A percentile compares a stretch with the other conserved stretches of the same genome.
Conservation (phyloP, 495 filamentous ascomycete genomes). For the Staphylotrichum tortipilum region DNA sequence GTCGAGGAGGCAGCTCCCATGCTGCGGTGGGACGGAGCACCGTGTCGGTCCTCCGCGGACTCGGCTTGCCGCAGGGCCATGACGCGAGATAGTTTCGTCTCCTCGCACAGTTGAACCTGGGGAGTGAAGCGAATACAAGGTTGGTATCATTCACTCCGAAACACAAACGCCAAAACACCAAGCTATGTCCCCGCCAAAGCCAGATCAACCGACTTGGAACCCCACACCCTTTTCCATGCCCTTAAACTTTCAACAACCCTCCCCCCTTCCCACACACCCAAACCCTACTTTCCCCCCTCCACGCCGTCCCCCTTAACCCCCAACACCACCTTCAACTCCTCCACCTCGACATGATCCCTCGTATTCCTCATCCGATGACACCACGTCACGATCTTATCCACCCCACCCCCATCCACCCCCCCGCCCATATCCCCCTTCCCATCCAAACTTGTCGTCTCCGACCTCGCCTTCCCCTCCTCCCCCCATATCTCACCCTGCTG, state of each 20-base stretch:
- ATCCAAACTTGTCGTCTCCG: constrained; percentile 19
- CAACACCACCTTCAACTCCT: constrained; percentile 52
- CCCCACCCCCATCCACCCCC: constrained; percentile 20
- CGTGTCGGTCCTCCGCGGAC: no score
- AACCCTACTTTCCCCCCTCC: constrained; percentile 35
- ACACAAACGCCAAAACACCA: neutral
- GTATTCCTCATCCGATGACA: constrained; percentile 78
- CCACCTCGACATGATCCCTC: constrained; percentile 66
- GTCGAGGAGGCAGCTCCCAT: no score
- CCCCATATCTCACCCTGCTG: neutral
- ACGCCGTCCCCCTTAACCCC: constrained; percentile 45
- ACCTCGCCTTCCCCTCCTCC: neutral
- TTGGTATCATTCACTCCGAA: neutral
- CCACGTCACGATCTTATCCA: constrained; percentile 60
- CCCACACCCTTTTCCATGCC: neutral
- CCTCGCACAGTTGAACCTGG: no score
- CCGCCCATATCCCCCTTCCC: constrained; percentile 17
- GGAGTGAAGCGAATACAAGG: no score
- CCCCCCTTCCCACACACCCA: constrained; percentile 39
- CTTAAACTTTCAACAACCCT: constrained; percentile 34
- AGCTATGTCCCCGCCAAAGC: neutral
- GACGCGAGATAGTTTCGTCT: no score
- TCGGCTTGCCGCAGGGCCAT: no score
- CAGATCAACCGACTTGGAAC: no score
- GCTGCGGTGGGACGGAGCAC: no score